phyloP scores from a whole-genome alignment of 306 rosid genomes.

The Crotalaria pallida region DNA sequence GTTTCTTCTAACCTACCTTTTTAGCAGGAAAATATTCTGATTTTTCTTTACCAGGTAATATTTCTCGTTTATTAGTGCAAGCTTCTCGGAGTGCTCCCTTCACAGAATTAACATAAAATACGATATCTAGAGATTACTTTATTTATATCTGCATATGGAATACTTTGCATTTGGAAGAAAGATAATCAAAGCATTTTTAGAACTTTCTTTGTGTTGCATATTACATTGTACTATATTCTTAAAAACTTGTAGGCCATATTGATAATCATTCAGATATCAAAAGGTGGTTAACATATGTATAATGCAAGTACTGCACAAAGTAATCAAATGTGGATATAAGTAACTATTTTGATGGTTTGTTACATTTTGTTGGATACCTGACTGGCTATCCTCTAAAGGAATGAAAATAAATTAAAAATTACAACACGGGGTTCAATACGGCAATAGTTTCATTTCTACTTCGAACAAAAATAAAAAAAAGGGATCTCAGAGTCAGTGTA shows the following conservation, averaged over 20 bases:
- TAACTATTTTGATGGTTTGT: background rate
- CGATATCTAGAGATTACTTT: too few species aligned
- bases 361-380: background rate
- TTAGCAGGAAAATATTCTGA: too few species aligned
- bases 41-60: too few species aligned
- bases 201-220: background rate
- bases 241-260: background rate
- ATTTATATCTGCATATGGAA: background rate
- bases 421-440: background rate
- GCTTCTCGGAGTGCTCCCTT: too few species aligned
- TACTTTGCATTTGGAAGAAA: too few species aligned
- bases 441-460: background rate
- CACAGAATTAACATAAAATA: too few species aligned
- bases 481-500: slow-evolving; percentile 14
- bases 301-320: background rate
- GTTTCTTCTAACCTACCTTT: too few species aligned
- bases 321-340: background rate
- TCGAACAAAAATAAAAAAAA: background rate
- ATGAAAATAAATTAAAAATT: slow-evolving; percentile 10
- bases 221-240: background rate
- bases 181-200: too few species aligned
- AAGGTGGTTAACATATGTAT: background rate
- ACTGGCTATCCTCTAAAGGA: background rate
- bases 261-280: background rate
- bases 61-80: too few species aligned